phyloP scores from a whole-genome alignment of 2,329 filamentous ascomycete genomes.

The Aspergillus puulaauensis region DNA sequence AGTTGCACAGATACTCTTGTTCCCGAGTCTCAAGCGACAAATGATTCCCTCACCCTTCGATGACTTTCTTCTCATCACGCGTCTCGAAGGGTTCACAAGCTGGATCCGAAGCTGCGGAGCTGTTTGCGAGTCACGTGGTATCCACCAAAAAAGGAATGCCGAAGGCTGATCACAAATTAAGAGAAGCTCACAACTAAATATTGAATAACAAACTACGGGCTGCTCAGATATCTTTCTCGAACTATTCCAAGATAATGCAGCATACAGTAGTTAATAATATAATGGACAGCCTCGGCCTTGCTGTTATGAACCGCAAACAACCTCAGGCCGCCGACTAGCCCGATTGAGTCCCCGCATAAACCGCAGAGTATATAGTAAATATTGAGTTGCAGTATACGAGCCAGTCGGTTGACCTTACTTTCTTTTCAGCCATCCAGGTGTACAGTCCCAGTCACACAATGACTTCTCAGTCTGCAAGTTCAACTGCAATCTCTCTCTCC shows the following conservation, averaged over 20 bases:
- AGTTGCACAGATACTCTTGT: neutral
- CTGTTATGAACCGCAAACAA: neutral
- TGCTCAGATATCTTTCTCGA: neutral
- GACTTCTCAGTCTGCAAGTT: neutral
- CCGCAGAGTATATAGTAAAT: neutral
- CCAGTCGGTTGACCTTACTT: neutral
- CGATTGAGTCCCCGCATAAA: neutral
- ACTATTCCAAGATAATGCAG: no score
- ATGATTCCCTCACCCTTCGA: conserved; percentile 7
- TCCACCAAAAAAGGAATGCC: neutral
- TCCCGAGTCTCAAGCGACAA: neutral
- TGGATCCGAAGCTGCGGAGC: conserved; percentile 14
- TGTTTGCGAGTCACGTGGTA: conserved; percentile 11
- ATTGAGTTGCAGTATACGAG: neutral
- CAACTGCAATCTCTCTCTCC: neutral
- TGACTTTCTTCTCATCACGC: conserved; percentile 7
- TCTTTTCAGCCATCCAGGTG: no score
- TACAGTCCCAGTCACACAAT: neutral
- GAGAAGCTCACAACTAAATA: neutral
- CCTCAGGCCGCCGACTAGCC: neutral
- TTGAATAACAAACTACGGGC: neutral
- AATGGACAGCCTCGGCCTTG: neutral
- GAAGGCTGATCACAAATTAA: neutral
- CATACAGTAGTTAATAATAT: neutral
- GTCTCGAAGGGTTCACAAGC: neutral